A percentile compares a stretch with the other conserved stretches of the same genome.
Evolutionary conservation across 2,329 filamentous ascomycete species (phyloP).

Genomic region (Bimuria novae-zelandiae): DNA sequence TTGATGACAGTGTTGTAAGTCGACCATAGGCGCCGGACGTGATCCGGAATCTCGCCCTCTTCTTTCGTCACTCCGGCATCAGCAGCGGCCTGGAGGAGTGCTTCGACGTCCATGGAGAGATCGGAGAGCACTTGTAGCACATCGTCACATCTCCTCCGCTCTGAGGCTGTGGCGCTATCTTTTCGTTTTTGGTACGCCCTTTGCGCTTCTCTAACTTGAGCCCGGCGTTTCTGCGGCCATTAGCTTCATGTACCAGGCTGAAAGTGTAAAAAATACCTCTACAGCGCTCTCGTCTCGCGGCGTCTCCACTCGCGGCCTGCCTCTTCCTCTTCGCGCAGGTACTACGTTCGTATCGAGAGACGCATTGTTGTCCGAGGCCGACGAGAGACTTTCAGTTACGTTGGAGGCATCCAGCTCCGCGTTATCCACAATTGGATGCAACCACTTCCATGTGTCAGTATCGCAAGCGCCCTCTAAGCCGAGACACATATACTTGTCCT

Average conservation of each 20-base stretch:
- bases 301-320: constrained; percentile 24
- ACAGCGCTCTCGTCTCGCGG: constrained; percentile 23
- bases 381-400: constrained; percentile 1
- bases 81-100: constrained; percentile 20
- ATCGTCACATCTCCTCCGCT: constrained; percentile 23
- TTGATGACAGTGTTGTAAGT: constrained; percentile 26
- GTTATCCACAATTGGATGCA: constrained; percentile 3
- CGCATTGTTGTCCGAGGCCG: not conserved
- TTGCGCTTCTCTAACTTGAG: constrained; percentile 31
- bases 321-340: constrained; percentile 20
- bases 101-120: constrained; percentile 26
- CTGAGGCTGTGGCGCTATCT: constrained; percentile 22
- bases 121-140: constrained; percentile 28
- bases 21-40: constrained; percentile 22
- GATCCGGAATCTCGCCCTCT: constrained; percentile 18
- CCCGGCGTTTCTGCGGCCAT: constrained; percentile 29
- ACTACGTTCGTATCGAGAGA: not conserved
- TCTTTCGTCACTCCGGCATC: constrained; percentile 18
- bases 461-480: not conserved
- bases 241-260: not conserved
- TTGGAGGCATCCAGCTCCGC: not conserved
- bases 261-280: constrained; percentile 20
- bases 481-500: constrained; percentile 3
- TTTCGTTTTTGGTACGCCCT: constrained; percentile 31
- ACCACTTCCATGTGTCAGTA: not conserved